phyloP scores from a whole-genome alignment of 1,139 yeast genomes.

The Protomyces gravidus region DNA sequence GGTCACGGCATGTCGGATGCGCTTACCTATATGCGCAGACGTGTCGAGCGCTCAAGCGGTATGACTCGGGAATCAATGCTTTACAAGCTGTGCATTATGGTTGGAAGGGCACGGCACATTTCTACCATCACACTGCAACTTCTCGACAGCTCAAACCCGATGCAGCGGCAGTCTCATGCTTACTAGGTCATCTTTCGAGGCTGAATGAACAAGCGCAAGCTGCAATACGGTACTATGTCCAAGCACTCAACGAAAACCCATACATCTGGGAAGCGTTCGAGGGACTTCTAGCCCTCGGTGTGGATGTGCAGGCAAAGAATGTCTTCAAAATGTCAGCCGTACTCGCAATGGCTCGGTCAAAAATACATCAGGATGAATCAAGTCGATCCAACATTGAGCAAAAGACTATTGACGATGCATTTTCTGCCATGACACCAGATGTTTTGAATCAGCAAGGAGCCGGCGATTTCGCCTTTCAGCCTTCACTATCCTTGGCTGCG shows the following conservation, averaged over 20 bases:
- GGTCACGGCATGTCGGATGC: conserved; percentile 61
- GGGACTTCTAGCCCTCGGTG: conserved; percentile 64
- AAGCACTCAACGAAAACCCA: conserved; percentile 68
- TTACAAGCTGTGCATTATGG: neutral
- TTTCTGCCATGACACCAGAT: conserved; percentile 5
- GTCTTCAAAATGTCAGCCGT: conserved; percentile 43
- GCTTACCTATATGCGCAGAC: conserved; percentile 63
- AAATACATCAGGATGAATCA: neutral
- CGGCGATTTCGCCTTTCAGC: conserved; percentile 8
- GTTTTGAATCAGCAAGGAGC: conserved; percentile 4
- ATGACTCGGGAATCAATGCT: conserved; percentile 61
- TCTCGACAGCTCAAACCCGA: conserved; percentile 53
- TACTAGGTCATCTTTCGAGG: conserved; percentile 65
- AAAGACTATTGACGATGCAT: neutral
- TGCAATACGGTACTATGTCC: conserved; percentile 63
- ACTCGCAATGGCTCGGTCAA: conserved; percentile 6
- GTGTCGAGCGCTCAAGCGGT: conserved; percentile 55
- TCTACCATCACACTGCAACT: conserved; percentile 31
- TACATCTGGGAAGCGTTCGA: conserved; percentile 84
- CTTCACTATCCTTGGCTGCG: conserved; percentile 6
- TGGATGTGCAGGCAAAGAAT: conserved; percentile 58
- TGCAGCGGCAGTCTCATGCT: conserved; percentile 56
- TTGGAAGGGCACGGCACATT: conserved; percentile 5
- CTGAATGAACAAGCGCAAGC: conserved; percentile 54
- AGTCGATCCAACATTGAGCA: neutral